These are phyloP conservation scores for Leccinum imitatum DNA, from an alignment of 768 basidiomycete genomes.

Conservation along the genomic window DNA sequence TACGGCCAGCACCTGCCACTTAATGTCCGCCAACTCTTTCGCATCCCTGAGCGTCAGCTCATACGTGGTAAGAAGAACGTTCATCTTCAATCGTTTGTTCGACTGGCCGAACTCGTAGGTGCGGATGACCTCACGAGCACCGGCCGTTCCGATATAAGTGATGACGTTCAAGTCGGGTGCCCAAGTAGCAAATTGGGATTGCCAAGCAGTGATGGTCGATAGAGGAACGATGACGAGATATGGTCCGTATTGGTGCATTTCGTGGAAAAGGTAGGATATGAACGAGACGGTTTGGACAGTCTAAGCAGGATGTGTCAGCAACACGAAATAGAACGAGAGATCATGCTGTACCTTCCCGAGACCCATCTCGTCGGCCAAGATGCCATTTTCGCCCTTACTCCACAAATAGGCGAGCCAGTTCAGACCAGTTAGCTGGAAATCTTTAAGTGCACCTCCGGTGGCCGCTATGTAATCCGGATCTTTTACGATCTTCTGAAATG, in stretches of 20 bases:
- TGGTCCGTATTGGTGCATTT: constrained; percentile 90
- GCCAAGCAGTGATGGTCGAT: constrained; percentile 98
- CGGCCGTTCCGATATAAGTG: constrained; percentile 90
- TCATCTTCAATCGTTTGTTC: constrained; percentile 93
- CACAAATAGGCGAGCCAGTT: constrained; percentile 99
- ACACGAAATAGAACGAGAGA: constrained; percentile 5
- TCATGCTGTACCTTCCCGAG: constrained; percentile 76
- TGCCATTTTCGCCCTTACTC: constrained; percentile 94
- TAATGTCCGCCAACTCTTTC: constrained; percentile 86
- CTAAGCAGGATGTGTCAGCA: constrained; percentile 36
- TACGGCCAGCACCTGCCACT: constrained; percentile 95
- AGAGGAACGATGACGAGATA: constrained; percentile 97
- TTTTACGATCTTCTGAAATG: constrained; percentile 78
- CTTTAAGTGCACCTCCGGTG: constrained; percentile 88
- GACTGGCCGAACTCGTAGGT: constrained; percentile 87
- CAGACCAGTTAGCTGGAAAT: constrained; percentile 96
- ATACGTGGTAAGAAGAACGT: constrained; percentile 95
- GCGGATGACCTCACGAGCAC: constrained; percentile 88
- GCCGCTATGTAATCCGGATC: constrained; percentile 82
- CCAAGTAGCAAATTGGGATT: constrained; percentile 91
- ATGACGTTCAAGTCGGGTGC: constrained; percentile 96
- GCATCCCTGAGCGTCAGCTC: constrained; percentile 91
- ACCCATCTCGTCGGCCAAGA: constrained; percentile 99
- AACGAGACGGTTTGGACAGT: constrained; percentile 96
- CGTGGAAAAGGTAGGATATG: constrained; percentile 92